Percentiles rank a stretch among this genome's conserved stretches.
Conservation (phyloP, 164 flowering plant genomes). For the Magnolia kwangsiensis region DNA sequence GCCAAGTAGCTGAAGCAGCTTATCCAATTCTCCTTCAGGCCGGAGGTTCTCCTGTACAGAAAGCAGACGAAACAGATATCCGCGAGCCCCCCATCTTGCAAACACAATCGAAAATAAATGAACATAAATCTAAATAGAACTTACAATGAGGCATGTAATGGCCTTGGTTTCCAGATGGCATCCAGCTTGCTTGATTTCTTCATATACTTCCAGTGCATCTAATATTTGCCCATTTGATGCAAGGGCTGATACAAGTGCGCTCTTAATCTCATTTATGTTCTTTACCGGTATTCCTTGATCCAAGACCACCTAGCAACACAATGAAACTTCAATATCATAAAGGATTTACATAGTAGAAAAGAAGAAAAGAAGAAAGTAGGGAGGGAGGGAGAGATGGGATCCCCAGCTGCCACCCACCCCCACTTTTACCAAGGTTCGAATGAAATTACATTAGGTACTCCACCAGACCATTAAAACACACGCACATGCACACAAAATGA, state of each 20-base stretch:
- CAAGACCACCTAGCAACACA: conserved; percentile 41
- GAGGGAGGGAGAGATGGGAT: no score
- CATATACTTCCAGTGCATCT: conserved; percentile 66
- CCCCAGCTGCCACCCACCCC: no score
- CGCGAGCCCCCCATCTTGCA: neutral
- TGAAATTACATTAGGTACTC: no score
- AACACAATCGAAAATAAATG: neutral
- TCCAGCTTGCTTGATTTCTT: conserved; percentile 55
- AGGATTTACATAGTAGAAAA: neutral
- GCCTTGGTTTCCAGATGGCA: conserved; percentile 61
- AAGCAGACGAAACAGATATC: neutral
- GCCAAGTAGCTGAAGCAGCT: conserved; percentile 52
- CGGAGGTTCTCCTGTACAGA: conserved; percentile 49
- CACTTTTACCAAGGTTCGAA: no score
- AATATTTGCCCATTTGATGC: conserved; percentile 55
- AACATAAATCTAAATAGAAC: conserved; percentile 19
- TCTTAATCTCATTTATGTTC: conserved; percentile 52
- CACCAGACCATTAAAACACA: no score
- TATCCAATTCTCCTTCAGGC: conserved; percentile 45
- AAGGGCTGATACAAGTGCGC: conserved; percentile 65
- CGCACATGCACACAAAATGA: no score
- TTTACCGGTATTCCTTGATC: conserved; percentile 46
- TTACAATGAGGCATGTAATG: conserved; percentile 57
- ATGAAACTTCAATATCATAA: neutral
- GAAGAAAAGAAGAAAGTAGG: no score